Conservation (phyloP, 805 yeast genomes). For the Yamadazyma insecticola region DNA sequence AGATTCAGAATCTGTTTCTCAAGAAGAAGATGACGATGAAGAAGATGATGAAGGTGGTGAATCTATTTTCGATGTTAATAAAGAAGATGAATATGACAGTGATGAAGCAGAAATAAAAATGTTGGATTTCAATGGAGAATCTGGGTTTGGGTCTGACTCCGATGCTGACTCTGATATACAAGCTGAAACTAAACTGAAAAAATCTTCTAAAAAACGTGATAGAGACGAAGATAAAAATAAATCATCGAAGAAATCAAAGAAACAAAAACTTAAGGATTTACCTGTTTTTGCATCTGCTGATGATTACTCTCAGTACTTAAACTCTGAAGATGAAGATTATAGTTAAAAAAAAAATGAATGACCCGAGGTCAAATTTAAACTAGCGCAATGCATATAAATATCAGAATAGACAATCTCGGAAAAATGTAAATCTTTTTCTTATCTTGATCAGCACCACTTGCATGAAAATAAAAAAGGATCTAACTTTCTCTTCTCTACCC, state of each 20-base stretch:
- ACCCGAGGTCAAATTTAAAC: no score
- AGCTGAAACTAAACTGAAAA: constrained; percentile 15
- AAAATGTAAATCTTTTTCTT: no score
- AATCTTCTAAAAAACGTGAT: constrained; percentile 15
- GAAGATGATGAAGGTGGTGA: constrained; percentile 15
- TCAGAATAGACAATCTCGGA: no score
- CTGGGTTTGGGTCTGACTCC: neutral
- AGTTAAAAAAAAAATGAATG: no score
- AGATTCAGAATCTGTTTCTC: constrained; percentile 1
- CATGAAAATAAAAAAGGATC: no score
- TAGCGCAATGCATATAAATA: no score
- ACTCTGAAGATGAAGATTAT: constrained; percentile 56
- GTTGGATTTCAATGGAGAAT: constrained; percentile 13
- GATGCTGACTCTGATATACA: constrained; percentile 18
- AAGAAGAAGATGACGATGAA: constrained; percentile 23
- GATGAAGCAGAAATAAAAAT: constrained; percentile 17
- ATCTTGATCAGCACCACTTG: no score
- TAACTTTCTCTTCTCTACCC: no score
- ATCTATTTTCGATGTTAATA: constrained; percentile 13
- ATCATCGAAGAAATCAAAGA: constrained; percentile 41
- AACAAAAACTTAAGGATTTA: constrained; percentile 55
- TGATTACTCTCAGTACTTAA: constrained; percentile 72
- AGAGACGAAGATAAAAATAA: constrained; percentile 21
- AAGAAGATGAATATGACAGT: constrained; percentile 31
- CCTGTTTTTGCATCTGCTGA: constrained; percentile 89